These are phyloP conservation scores for Chrysosporium queenslandicum DNA, from an alignment of 2,329 filamentous ascomycete species.

Conservation along the genomic window DNA sequence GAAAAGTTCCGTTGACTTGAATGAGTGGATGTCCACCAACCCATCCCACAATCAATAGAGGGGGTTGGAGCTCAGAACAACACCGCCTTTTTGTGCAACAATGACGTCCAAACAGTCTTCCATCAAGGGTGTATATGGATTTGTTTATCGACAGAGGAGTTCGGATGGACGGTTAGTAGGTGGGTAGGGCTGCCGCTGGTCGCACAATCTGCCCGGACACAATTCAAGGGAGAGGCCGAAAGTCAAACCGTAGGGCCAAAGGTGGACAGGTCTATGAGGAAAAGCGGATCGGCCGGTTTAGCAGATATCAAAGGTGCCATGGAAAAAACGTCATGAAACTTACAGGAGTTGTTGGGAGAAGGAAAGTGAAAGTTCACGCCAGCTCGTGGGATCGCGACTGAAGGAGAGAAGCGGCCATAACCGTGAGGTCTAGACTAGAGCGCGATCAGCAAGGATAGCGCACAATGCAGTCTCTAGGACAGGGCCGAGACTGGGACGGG, in stretches of 20 bases:
- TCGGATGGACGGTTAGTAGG: background rate
- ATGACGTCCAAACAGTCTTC: background rate
- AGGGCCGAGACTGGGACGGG: too few relatives aligned
- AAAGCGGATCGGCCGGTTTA: background rate
- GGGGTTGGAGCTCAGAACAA: background rate
- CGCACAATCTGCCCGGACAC: background rate
- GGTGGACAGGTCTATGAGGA: background rate
- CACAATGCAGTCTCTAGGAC: background rate
- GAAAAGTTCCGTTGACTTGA: background rate
- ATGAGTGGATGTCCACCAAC: background rate
- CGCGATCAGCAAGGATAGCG: too few relatives aligned
- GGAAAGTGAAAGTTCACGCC: background rate
- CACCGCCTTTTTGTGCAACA: constrained; percentile 1
- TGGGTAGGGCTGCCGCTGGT: background rate
- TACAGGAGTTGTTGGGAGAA: background rate
- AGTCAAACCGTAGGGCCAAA: background rate
- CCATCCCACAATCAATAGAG: background rate
- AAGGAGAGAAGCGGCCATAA: too few relatives aligned
- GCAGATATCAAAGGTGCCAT: background rate
- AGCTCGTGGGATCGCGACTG: background rate
- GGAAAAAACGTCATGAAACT: background rate
- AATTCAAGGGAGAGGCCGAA: background rate
- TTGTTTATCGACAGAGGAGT: background rate
- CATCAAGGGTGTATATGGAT: background rate
- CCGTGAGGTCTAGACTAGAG: too few relatives aligned